Base-by-base conservation (phyloP, 2,329 filamentous ascomycete genomes). In the Leptoxyphium fumago region DNA sequence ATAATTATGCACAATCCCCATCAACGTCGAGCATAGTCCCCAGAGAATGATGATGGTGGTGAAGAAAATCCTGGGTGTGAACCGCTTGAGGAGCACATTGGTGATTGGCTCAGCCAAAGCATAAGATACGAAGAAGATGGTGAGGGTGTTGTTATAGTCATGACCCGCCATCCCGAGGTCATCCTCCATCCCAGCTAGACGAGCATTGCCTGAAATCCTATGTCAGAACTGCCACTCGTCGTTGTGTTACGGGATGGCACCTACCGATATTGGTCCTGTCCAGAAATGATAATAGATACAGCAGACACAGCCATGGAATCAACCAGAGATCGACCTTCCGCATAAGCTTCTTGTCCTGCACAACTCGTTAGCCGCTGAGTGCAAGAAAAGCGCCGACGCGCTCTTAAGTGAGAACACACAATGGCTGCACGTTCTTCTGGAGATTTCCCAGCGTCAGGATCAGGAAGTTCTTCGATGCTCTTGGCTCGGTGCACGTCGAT, bases 91-190 rank as follows among this genome's bases (percentile, higher is more conserved):
- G 18, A 94, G 63, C 40, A 89, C 68, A 59, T 94, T 93, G 47
- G 84, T 86, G 38, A 87, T 54, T 0, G 78, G 77, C 60, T 91
- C 85, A 49, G 85, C 87, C 29, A 87, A 63, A 2, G 83, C 73
- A 59, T 94, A 94, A 0, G 82, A 86, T 41, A 93, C 71, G 65
- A 93, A 94, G 67, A 94, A 94, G 52, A 93, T 81, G 29, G 82
- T 84, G 7, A 94, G 69, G 0, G 79, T 75, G 17, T 74, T 70
- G 60, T 88, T 88, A 65, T 87, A 94, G 56, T 82, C 69, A 5
- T 69, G 63, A 2, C 73, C 70, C 0, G 71, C 71, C 68, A 89
- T 75, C 29, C 72, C 51, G 6, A 91, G 65, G 45, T 82, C 77
- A 10, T 69, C 56, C 44, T 71, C 61, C 2, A 78, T 60, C 11